These are phyloP conservation scores for Hypoxylon perforatum DNA, from an alignment of 495 filamentous ascomycete genomes.

Conservation along the genomic window DNA sequence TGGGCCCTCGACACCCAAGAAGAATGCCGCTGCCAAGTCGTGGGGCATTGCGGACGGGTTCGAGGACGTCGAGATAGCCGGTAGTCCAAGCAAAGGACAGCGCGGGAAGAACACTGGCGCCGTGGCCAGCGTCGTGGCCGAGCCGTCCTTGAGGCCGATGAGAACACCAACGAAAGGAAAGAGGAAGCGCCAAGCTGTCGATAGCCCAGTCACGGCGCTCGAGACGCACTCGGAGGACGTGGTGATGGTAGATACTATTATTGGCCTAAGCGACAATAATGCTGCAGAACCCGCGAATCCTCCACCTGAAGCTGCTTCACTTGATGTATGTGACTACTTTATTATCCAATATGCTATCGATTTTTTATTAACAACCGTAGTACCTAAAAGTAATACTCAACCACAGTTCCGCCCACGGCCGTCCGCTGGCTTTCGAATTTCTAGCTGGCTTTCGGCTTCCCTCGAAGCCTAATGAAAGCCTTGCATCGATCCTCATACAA, in stretches of 20 bases:
- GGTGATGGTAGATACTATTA: constrained; percentile 40
- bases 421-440: constrained; percentile 55
- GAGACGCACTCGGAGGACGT: constrained; percentile 56
- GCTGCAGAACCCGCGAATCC: constrained; percentile 21
- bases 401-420: constrained; percentile 49
- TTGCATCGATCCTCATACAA: constrained; percentile 57
- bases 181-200: constrained; percentile 61
- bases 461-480: constrained; percentile 50
- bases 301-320: constrained; percentile 34
- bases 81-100: constrained; percentile 56
- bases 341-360: constrained; percentile 25
- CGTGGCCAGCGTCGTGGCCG: constrained; percentile 48
- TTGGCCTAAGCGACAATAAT: constrained; percentile 13
- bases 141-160: constrained; percentile 37
- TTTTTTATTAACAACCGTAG: constrained; percentile 30
- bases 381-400: constrained; percentile 57
- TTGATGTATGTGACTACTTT: constrained; percentile 48
- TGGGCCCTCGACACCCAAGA: constrained; percentile 58
- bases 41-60: constrained; percentile 64
- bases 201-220: constrained; percentile 61
- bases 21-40: constrained; percentile 50
- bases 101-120: constrained; percentile 49
- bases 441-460: constrained; percentile 55
- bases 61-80: constrained; percentile 61
- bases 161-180: constrained; percentile 62